Evolutionary conservation across 2,329 filamentous ascomycete species (phyloP).

Genomic region (Karstenula rhodostoma): DNA sequence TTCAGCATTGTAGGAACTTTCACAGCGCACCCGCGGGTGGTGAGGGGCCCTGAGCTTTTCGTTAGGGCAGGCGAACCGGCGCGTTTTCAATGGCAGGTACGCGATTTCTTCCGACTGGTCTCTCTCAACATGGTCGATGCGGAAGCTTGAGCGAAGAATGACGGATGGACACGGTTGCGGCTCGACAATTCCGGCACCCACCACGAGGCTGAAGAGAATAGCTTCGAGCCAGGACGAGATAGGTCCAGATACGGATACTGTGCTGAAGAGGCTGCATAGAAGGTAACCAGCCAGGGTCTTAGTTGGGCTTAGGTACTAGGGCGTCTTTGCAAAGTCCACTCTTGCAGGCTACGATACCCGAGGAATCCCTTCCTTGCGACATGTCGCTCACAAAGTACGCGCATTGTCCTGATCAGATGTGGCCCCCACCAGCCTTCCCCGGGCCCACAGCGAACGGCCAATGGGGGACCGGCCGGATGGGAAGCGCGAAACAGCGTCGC

Average conservation of each 20-base stretch:
- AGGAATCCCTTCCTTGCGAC: background rate
- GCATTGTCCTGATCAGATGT: slow-evolving; percentile 14
- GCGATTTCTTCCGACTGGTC: slow-evolving; percentile 1
- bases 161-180: background rate
- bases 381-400: background rate
- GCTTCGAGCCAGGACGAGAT: background rate
- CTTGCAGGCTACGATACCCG: background rate
- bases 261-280: background rate
- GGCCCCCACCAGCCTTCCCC: slow-evolving; percentile 21
- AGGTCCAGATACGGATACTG: background rate
- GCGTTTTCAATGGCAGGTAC: background rate
- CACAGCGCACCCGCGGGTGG: background rate
- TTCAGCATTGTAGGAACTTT: background rate
- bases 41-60: slow-evolving; percentile 2
- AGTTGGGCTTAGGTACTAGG: background rate
- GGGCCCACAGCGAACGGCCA: slow-evolving; percentile 13
- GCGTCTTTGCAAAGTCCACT: background rate
- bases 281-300: background rate
- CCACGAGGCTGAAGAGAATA: slow-evolving; percentile 4
- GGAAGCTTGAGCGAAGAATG: slow-evolving; percentile 6
- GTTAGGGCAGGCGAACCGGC: background rate
- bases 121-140: slow-evolving; percentile 1
- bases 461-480: slow-evolving; percentile 6
- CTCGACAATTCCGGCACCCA: background rate
- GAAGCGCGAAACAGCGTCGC: slow-evolving; percentile 23